Conservation (phyloP, 176 grass and related monocot genomes). For the Triticum dicoccoides region DNA sequence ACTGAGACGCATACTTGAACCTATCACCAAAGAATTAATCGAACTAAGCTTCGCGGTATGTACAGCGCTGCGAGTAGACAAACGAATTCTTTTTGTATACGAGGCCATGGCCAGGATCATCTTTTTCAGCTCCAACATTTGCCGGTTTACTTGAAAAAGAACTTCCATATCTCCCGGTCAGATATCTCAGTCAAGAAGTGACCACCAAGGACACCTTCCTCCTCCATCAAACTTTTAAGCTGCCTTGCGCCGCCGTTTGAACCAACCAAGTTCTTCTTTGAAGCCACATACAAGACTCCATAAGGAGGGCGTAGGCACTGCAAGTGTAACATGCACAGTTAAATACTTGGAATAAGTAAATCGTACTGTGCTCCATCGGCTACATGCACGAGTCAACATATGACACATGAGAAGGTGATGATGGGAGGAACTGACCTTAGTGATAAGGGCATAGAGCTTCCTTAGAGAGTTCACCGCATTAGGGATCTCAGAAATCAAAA, state of each 20-base stretch:
- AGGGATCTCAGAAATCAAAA: constrained; percentile 77
- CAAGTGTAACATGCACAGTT: constrained; percentile 12
- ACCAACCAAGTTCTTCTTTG: constrained; percentile 83
- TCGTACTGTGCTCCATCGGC: not conserved
- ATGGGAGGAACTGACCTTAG: constrained; percentile 59
- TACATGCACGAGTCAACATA: not conserved
- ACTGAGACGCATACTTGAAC: constrained; percentile 12
- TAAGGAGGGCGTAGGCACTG: constrained; percentile 90
- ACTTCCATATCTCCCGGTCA: constrained; percentile 86
- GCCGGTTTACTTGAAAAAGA: constrained; percentile 80
- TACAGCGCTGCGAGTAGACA: constrained; percentile 31
- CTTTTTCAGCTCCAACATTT: not conserved
- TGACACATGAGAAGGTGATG: not conserved
- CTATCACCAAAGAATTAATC: constrained; percentile 57
- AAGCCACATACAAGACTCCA: constrained; percentile 69
- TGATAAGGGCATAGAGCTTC: constrained; percentile 86
- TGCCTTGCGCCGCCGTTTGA: constrained; percentile 62
- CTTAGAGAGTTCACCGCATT: constrained; percentile 53
- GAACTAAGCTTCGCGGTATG: constrained; percentile 38
- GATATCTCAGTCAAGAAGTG: constrained; percentile 60
- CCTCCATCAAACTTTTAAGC: constrained; percentile 71
- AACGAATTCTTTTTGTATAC: constrained; percentile 16
- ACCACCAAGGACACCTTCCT: constrained; percentile 70
- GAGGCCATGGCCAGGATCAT: constrained; percentile 5
- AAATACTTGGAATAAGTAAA: not conserved